Base-by-base conservation (phyloP, 371 early-diverging fungal genomes). In the Capniomyces stellatus region DNA sequence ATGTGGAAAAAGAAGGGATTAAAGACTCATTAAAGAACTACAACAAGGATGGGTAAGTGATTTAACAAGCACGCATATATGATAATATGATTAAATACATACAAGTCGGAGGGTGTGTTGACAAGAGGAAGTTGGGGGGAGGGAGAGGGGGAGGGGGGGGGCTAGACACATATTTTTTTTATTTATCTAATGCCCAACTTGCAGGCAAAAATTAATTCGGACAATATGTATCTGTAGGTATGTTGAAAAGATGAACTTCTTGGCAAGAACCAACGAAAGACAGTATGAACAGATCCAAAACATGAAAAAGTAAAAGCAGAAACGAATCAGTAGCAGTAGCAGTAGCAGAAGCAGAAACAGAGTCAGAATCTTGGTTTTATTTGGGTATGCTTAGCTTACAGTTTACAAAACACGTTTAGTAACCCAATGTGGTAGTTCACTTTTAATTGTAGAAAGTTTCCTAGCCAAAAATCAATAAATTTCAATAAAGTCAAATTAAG, bases 21-120 rank as follows among this genome's bases (percentile, higher is more conserved):
- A 59, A 67, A 41, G 67, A 61, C 3, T 62, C 66, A 18, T 55
- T 67, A 13, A 51, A 67, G 49, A 55, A 52, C 44, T 59, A 66
- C 2, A 67, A 67, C 53, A 67, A 67, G 64, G 67, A 67, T 53
- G 67, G 67, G 50, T 66, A 56, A 52, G 51, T 47, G 19, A 31
- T 27, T 4, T 19, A 24, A 23, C 4, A 44, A 1, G 1, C n/a
- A n/a, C n/a, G n/a, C n/a, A n/a, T n/a, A 3, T 30, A 27, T 12
- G 6, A 39, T 6, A 42, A 43, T 2, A 25, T 23, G 23, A 15
- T 39, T 6, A 42, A 19, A 27, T 54, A 35, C 42, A 41, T 40
- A 24, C 43, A 30, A 27, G 23, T 35, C n/a, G n/a, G n/a, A n/a
- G n/a, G n/a, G n/a, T n/a, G n/a, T n/a, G n/a, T n/a, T n/a, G n/a